Evolutionary conservation across 1,284 basidiomycete genomes (phyloP), one percentile per base, ranked within the genome.

Genomic region (Chalciporus sp.): DNA sequence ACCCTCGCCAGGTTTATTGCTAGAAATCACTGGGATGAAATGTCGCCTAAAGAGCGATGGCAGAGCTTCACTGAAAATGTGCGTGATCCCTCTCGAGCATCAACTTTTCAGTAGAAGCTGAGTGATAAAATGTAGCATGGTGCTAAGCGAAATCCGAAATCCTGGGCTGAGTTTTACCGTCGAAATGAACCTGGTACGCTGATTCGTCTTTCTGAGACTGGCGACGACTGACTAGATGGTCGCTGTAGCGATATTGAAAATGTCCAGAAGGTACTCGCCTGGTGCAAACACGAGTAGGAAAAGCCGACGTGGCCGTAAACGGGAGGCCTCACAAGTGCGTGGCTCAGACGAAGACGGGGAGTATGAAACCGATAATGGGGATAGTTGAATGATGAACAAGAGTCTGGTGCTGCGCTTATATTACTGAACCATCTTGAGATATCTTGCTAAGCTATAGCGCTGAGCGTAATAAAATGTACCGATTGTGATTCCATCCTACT

Each of bases 101-200:
- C 42, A 35, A 19, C 37, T 9, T 31, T 6, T 43, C 46, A 26
- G 47, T 14, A 14, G 26, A 12, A 44, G 41, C 41, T 27, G 14
- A 43, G 53, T 59, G 12, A 58, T 43, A 39, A 37, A 14, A 31
- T 19, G 14, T 20, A 79, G 76, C 61, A 81, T 62, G 78, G 79
- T 63, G 69, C 66, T 10, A 64, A 57, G 29, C 75, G 86, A 56
- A 75, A 80, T 26, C 64, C 68, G 5, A 83, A 80, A 59, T 75
- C 84, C 5, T 88, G 85, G 83, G 74, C 69, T 16, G 82, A 86
- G 63, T 81, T 77, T 58, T 85, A 82, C 61, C 76, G 83, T 29
- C 71, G 70, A 51, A 73, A 80, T 58, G 76, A 81, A 62, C 56
- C 67, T 58, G 71, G 86, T 85, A 66, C 45, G 65, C 46, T 42